These are phyloP conservation scores for Globisporangium parvum DNA, from an alignment of 352 stramenopile species.

Conservation along the genomic window DNA sequence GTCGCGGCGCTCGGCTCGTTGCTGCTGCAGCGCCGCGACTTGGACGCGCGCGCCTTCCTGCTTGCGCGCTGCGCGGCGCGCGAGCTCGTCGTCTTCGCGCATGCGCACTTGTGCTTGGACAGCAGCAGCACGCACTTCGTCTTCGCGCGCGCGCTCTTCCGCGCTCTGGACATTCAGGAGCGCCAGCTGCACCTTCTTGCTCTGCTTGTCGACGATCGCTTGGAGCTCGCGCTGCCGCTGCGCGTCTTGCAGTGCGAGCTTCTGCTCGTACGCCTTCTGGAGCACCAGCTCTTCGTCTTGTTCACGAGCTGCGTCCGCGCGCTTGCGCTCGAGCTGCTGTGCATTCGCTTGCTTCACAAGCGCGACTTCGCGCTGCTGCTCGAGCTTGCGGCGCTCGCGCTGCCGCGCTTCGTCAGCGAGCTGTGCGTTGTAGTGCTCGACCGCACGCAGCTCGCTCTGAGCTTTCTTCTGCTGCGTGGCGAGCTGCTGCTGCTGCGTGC, in stretches of 20 bases:
- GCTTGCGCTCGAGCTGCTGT: conserved; percentile 44
- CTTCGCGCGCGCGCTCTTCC: conserved; percentile 49
- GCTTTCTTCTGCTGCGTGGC: conserved; percentile 31
- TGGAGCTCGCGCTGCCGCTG: conserved; percentile 38
- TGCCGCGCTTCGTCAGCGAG: conserved; percentile 41
- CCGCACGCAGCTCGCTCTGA: conserved; percentile 32
- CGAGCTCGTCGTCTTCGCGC: conserved; percentile 30
- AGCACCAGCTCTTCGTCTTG: conserved; percentile 38
- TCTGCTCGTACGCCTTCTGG: conserved; percentile 41
- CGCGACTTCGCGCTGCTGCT: conserved; percentile 34
- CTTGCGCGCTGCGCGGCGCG: conserved; percentile 25
- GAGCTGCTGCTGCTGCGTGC: conserved; percentile 27
- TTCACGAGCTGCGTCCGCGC: conserved; percentile 24
- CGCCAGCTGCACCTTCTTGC: conserved; percentile 44
- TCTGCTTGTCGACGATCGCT: conserved; percentile 44
- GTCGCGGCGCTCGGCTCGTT: conserved; percentile 36
- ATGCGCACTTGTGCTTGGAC: conserved; percentile 35
- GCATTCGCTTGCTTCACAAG: conserved; percentile 47
- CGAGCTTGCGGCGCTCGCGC: conserved; percentile 38
- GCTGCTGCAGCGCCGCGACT: conserved; percentile 30
- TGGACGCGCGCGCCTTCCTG: conserved; percentile 25
- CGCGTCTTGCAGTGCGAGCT: conserved; percentile 41
- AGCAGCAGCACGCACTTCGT: conserved; percentile 36
- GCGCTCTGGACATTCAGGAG: conserved; percentile 56
- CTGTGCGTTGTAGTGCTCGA: conserved; percentile 33